Base-by-base conservation (phyloP, 345 rosid species). In the Aegle marmelos region DNA sequence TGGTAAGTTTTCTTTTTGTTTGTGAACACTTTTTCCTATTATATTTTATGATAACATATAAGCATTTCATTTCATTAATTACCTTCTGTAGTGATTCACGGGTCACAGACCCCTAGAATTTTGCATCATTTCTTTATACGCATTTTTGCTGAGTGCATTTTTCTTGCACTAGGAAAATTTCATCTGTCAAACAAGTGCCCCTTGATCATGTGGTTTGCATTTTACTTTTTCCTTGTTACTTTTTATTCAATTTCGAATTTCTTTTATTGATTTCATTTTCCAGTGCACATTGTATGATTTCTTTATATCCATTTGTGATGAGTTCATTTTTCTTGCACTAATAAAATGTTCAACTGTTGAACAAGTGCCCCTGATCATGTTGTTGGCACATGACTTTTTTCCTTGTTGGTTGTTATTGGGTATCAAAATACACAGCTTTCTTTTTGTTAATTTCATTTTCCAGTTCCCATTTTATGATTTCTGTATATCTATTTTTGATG, bases 1-100 rank as follows among this genome's bases (percentile, higher is more conserved):
- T 93, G 97, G 97, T 93, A 80, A 81, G 88, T 69, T 61, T 75
- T 70, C 78, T 62, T 65, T 24, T 36, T 54, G 5, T 76, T 58
- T 53, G 6, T 19, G n/a, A 1, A 4, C 33, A 14, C 11, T 24
- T n/a, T 67, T 24, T 66, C 24, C 11, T 22, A 4, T 21, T 13
- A 21, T 25, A 31, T 48, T 59, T 82, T 4, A 41, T n/a, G 25
- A 81, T 76, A 39, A 34, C 5, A 3, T 45, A 45, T 45, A 13
- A 13, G 17, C 17, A 24, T 1, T 30, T 76, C 58, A 73, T 33
- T 17, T 45, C 10, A n/a, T 31, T 11, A 54, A 33, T 31, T 31
- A 34, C 65, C 17, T 56, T 36, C 50, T 4, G 57, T 34, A 11
- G 6, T 57, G n/a, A 24, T 58, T 24, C n/a, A 24, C 16, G 2